Evolutionary conservation across 441 rosid species (phyloP), one percentile per base, ranked within the genome.

Genomic region (Gossypium davidsonii): DNA sequence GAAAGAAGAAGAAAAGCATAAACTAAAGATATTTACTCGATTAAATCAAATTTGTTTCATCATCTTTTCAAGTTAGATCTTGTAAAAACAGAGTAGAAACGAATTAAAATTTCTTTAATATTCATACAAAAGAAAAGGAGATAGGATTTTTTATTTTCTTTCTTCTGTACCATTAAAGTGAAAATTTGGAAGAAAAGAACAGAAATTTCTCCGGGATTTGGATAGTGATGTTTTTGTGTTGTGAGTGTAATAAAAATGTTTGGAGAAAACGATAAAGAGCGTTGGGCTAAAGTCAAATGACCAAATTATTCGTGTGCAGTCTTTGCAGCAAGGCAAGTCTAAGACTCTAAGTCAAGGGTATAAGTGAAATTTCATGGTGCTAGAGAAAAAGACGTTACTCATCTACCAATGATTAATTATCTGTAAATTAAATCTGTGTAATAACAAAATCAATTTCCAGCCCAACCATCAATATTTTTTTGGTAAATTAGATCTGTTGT

Each of bases 21-120:
- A 71, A 56, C 42, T 37, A 8, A 14, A 15, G 48, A 58, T 37
- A 63, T 2, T 15, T 26, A 49, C 12, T 64, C 51, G 15, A 64
- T 39, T 39, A 70, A 73, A 71, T 79, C 82, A 81, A 77, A 73
- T 73, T 74, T 83, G 85, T 56, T 83, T 87, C 57, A 80, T 67
- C 80, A 85, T 81, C 83, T 82, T 87, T 80, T 87, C 84, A 66
- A 49, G 68, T 70, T 82, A 83, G 73, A 84, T 79, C 81, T 77
- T 23, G 1, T 46, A 20, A 25, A 66, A 46, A 21, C n/a, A 10
- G 46, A 52, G 37, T 2, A 23, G 5, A 37, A 52, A 70, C 34
- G 17, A 34, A 20, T 70, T 44, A 48, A 6, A 3, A 10, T 52
- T 49, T 51, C 15, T 17, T 28, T 48, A 48, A 1, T 51, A 7